A percentile compares a stretch with the other conserved stretches of the same genome.
Evolutionary conservation across 805 yeast genomes (phyloP).

Genomic region (Kuraishia borneana): DNA sequence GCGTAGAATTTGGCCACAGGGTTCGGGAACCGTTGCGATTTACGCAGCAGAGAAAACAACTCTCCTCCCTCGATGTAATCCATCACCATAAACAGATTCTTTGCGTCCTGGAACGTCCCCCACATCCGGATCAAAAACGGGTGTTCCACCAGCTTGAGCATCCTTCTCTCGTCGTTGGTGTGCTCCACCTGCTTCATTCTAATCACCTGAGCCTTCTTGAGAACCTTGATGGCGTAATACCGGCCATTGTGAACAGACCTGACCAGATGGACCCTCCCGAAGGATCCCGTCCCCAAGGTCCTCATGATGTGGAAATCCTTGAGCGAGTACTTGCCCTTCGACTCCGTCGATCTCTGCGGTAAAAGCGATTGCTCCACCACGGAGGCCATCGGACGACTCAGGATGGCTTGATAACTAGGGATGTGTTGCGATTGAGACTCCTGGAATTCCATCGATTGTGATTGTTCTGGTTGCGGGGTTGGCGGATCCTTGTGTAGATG

Average conservation of each 20-base stretch:
- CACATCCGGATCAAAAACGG: slow-evolving; percentile 54
- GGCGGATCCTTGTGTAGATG: slow-evolving; percentile 1
- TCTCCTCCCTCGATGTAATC: slow-evolving; percentile 59
- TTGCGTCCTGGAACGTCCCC: slow-evolving; percentile 56
- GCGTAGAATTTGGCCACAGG: slow-evolving; percentile 57
- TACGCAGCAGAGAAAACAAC: slow-evolving; percentile 41
- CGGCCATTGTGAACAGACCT: slow-evolving; percentile 48
- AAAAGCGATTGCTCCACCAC: slow-evolving; percentile 2
- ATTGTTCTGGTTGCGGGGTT: neutral
- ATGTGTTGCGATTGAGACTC: slow-evolving; percentile 1
- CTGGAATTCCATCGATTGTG: neutral
- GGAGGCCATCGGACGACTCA: neutral
- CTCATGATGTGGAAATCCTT: slow-evolving; percentile 44
- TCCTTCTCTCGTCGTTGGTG: slow-evolving; percentile 51
- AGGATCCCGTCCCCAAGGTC: slow-evolving; percentile 51
- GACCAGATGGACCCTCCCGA: slow-evolving; percentile 50
- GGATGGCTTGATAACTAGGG: slow-evolving; percentile 1
- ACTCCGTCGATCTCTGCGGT: slow-evolving; percentile 12
- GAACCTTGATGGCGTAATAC: slow-evolving; percentile 48
- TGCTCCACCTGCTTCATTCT: slow-evolving; percentile 56
- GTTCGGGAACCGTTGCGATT: slow-evolving; percentile 48
- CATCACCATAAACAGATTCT: slow-evolving; percentile 50
- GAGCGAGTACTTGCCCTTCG: slow-evolving; percentile 47
- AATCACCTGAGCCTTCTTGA: slow-evolving; percentile 45
- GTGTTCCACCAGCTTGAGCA: slow-evolving; percentile 46